phyloP scores from a whole-genome alignment of 108 stramenopile species.

The Skeletonema costatum region DNA sequence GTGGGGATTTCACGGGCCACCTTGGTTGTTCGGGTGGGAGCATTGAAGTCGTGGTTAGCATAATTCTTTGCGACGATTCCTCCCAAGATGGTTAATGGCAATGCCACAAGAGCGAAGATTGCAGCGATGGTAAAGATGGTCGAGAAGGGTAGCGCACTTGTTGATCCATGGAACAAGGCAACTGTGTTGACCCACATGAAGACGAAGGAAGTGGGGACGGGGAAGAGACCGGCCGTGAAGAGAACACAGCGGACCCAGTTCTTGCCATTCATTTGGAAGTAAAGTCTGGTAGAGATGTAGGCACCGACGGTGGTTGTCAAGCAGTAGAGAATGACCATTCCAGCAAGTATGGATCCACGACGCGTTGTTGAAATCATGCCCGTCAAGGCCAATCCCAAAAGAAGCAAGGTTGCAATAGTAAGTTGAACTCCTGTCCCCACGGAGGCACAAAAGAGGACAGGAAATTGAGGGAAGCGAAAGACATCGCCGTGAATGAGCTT shows the following conservation, averaged over 20 bases:
- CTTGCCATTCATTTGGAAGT: constrained; percentile 92
- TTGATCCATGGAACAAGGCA: constrained; percentile 90
- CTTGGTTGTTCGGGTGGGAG: constrained; percentile 97
- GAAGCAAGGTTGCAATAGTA: constrained; percentile 74
- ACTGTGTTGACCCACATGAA: constrained; percentile 93
- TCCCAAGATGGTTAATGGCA: constrained; percentile 93
- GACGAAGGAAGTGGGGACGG: constrained; percentile 80
- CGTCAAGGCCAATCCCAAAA: constrained; percentile 86
- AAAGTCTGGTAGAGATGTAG: constrained; percentile 83
- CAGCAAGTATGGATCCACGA: constrained; percentile 93
- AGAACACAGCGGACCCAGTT: constrained; percentile 93
- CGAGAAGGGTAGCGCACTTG: constrained; percentile 93
- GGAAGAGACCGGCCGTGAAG: constrained; percentile 87
- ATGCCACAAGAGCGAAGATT: constrained; percentile 79
- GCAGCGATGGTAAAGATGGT: constrained; percentile 89
- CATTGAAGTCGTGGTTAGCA: constrained; percentile 84
- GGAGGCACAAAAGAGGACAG: constrained; percentile 83
- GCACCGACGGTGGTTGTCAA: constrained; percentile 91
- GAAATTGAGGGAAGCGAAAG: constrained; percentile 90
- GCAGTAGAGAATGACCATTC: constrained; percentile 90
- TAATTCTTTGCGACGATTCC: constrained; percentile 92
- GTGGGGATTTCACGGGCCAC: constrained; percentile 94
- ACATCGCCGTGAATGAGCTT: constrained; percentile 98
- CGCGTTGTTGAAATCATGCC: constrained; percentile 90
- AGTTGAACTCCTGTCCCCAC: constrained; percentile 94